Evolutionary conservation across 2,329 filamentous ascomycete species (phyloP).

Genomic region (Sporothrix brasiliensis): DNA sequence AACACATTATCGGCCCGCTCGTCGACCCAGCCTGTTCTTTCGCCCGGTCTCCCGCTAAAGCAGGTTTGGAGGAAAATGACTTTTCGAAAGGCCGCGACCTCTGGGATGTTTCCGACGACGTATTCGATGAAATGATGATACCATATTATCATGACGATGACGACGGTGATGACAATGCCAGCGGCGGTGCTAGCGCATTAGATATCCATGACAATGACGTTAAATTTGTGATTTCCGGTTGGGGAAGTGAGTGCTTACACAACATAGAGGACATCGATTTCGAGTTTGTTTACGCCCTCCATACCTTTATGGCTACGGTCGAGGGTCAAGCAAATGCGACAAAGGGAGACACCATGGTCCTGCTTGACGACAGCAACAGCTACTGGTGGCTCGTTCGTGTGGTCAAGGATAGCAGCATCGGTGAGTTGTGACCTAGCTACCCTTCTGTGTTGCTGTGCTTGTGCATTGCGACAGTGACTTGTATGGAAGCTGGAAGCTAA

Average conservation of each 20-base stretch:
- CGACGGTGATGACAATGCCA: slow-evolving; percentile 37
- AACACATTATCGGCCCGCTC: neutral
- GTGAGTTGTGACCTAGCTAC: slow-evolving; percentile 45
- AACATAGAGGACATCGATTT: slow-evolving; percentile 98
- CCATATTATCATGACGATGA: slow-evolving; percentile 35
- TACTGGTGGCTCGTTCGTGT: slow-evolving; percentile 99
- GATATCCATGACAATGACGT: slow-evolving; percentile 56
- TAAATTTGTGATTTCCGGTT: slow-evolving; percentile 70
- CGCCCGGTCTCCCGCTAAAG: neutral
- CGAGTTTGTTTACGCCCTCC: slow-evolving; percentile 97
- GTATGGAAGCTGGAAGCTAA: slow-evolving; percentile 30
- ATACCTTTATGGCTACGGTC: slow-evolving; percentile 96
- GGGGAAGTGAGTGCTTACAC: slow-evolving; percentile 84
- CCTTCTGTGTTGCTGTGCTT: neutral
- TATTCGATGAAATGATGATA: slow-evolving; percentile 32
- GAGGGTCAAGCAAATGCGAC: slow-evolving; percentile 98
- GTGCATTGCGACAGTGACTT: neutral
- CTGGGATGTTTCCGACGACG: slow-evolving; percentile 1
- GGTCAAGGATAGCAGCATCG: slow-evolving; percentile 96
- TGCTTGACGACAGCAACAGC: slow-evolving; percentile 97
- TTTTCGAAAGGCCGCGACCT: neutral
- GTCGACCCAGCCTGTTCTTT: neutral
- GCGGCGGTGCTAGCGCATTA: slow-evolving; percentile 65
- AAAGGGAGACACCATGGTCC: slow-evolving; percentile 97
- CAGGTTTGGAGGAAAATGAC: neutral